Evolutionary conservation across 495 filamentous ascomycete species (phyloP), one percentile per base, ranked within the genome.

Genomic region (Aspergillus mulundensis): DNA sequence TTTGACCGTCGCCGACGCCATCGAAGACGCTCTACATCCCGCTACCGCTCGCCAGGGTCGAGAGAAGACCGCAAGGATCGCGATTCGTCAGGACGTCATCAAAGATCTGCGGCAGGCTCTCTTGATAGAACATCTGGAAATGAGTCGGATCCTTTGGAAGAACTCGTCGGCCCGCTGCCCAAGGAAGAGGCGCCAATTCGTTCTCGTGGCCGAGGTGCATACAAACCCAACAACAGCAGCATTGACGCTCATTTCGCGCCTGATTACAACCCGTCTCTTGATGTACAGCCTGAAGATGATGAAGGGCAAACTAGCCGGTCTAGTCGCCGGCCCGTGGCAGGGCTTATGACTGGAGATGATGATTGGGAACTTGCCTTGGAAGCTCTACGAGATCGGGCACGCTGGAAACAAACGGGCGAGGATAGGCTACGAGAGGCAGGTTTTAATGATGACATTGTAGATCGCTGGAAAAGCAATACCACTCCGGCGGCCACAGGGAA

Each of bases 281-380:
- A 97, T 57, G 73, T 89, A 0, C 79, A 82, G n/a, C 70, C 72
- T 1, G 76, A 75, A 55, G 71, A 78, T 0, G 81, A 85, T 18
- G 72, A 73, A 24, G 11, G 28, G 10, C 24, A 56, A 12, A 38
- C 59, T 12, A 24, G 52, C 32, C 74, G 62, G 38, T 54, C 57
- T n/a, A 58, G 65, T 32, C 71, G 70, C 41, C 70, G 75, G 19
- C 68, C 68, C 16, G 73, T 76, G 3, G 57, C 68, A 2, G 73
- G 71, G 12, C 67, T 76, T n/a, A 75, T 76, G 73, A 70, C 70
- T 1, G 68, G 65, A 7, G 70, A 74, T 23, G 86, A 87, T 53
- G 87, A 91, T 60, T 97, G 92, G 91, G 89, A 91, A 41, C 80
- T 88, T 56, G 86, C 90, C 12, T 73, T 93, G 2, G 91, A 96